Evolutionary conservation across 352 stramenopile species (phyloP).

Genomic region (Aphanomyces stellatus): DNA sequence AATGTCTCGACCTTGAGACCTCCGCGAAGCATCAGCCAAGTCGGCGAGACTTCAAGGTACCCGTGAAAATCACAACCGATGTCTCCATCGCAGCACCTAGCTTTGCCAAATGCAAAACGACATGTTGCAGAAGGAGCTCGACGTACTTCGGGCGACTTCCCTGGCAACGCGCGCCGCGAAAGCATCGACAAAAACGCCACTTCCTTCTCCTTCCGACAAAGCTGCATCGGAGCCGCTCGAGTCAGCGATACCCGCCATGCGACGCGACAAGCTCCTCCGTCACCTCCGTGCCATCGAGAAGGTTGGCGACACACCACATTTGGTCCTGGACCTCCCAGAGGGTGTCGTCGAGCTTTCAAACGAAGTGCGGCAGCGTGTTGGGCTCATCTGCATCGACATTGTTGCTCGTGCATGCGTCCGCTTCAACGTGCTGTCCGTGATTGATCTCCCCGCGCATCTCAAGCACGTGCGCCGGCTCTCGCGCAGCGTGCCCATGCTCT

Average conservation of each 20-base stretch:
- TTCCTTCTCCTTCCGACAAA: too few relatives aligned
- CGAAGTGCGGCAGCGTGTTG: neutral
- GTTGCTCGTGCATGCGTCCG: neutral
- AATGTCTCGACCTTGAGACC: too few relatives aligned
- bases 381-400: slow-evolving; percentile 13
- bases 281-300: neutral
- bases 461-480: neutral
- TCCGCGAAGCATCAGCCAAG: neutral
- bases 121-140: neutral
- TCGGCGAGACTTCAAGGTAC: neutral
- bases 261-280: slow-evolving; percentile 5
- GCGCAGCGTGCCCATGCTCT: neutral
- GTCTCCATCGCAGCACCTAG: neutral
- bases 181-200: too few relatives aligned
- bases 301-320: neutral
- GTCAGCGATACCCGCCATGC: neutral
- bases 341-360: neutral
- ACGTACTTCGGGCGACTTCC: neutral
- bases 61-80: neutral
- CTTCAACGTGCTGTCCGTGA: neutral
- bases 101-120: slow-evolving; percentile 9
- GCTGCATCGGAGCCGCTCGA: too few relatives aligned
- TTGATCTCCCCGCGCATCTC: neutral
- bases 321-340: neutral
- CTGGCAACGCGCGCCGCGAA: too few relatives aligned